phyloP scores from a whole-genome alignment of 768 basidiomycete species.

The Pisolithus marmoratus region DNA sequence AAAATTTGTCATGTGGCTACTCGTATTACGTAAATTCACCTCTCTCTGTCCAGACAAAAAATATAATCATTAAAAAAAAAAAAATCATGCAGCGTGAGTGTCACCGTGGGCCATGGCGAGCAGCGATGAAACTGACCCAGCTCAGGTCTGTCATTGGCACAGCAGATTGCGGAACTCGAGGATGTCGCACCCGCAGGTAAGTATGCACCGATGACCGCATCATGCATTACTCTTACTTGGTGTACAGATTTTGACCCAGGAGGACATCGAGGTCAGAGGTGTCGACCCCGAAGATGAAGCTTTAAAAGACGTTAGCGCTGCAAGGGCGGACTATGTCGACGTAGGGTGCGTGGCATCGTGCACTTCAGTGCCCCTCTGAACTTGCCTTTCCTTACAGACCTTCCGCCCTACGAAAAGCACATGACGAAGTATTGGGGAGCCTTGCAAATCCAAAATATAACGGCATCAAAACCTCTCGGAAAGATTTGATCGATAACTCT shows the following conservation, averaged over 20 bases:
- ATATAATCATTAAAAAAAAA: background rate
- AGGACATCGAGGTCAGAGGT: slow-evolving; percentile 48
- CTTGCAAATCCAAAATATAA: slow-evolving; percentile 77
- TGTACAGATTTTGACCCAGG: slow-evolving; percentile 67
- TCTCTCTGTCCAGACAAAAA: slow-evolving; percentile 1
- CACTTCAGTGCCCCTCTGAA: background rate
- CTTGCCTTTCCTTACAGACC: slow-evolving; percentile 38
- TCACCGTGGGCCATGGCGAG: background rate
- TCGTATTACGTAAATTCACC: slow-evolving; percentile 23
- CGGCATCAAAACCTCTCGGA: slow-evolving; percentile 59
- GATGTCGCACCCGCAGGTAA: slow-evolving; percentile 64
- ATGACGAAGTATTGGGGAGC: slow-evolving; percentile 57
- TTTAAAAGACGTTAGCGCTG: slow-evolving; percentile 29
- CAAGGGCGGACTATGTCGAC: slow-evolving; percentile 76
- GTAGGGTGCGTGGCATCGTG: slow-evolving; percentile 56
- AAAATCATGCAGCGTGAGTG: slow-evolving; percentile 25
- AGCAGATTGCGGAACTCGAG: slow-evolving; percentile 80
- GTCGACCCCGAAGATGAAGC: slow-evolving; percentile 36
- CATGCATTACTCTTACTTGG: slow-evolving; percentile 4
- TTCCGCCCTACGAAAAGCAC: slow-evolving; percentile 60
- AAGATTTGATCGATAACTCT: slow-evolving; percentile 36
- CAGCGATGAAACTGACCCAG: slow-evolving; percentile 3
- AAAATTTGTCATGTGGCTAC: slow-evolving; percentile 11
- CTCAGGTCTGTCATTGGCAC: slow-evolving; percentile 54
- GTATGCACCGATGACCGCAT: slow-evolving; percentile 15